phyloP scores from a whole-genome alignment of 1,284 basidiomycete genomes.

The Waitea zeae region DNA sequence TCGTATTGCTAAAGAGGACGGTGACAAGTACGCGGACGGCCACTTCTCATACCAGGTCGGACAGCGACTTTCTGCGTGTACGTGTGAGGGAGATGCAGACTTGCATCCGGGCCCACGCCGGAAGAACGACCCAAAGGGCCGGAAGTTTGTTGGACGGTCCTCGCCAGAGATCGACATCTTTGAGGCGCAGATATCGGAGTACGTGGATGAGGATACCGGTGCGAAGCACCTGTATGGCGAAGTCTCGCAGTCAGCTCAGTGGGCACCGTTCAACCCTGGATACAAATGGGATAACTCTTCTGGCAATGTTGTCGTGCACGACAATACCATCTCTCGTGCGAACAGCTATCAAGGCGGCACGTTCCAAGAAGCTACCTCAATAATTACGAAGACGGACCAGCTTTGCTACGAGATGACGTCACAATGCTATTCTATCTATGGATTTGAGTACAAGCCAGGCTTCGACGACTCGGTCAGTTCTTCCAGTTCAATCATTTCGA shows the following conservation, averaged over 20 bases:
- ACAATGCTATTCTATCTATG: slow-evolving; percentile 45
- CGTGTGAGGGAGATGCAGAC: too few species aligned
- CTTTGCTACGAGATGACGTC: slow-evolving; percentile 33
- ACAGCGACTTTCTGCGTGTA: slow-evolving; percentile 35
- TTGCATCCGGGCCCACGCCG: too few species aligned
- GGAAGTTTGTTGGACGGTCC: slow-evolving; percentile 29
- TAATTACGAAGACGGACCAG: slow-evolving; percentile 35
- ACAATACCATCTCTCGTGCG: slow-evolving; percentile 36
- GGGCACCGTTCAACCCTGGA: slow-evolving; percentile 62
- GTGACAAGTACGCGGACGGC: slow-evolving; percentile 21
- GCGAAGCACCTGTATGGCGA: slow-evolving; percentile 22
- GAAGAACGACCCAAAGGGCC: slow-evolving; percentile 48
- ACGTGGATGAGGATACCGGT: neutral
- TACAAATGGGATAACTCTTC: slow-evolving; percentile 36
- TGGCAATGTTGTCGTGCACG: slow-evolving; percentile 33
- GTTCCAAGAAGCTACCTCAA: slow-evolving; percentile 69
- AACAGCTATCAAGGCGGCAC: slow-evolving; percentile 66
- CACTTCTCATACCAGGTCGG: slow-evolving; percentile 33
- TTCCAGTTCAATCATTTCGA: too few species aligned
- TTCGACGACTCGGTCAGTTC: too few species aligned
- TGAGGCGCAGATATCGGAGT: slow-evolving; percentile 30
- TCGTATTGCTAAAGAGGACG: slow-evolving; percentile 29
- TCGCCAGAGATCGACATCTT: slow-evolving; percentile 55
- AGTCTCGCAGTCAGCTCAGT: slow-evolving; percentile 68
- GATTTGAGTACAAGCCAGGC: too few species aligned